Evolutionary conservation across 495 filamentous ascomycete species (phyloP), one percentile per base, ranked within the genome.

Genomic region (Bacidia rubella): DNA sequence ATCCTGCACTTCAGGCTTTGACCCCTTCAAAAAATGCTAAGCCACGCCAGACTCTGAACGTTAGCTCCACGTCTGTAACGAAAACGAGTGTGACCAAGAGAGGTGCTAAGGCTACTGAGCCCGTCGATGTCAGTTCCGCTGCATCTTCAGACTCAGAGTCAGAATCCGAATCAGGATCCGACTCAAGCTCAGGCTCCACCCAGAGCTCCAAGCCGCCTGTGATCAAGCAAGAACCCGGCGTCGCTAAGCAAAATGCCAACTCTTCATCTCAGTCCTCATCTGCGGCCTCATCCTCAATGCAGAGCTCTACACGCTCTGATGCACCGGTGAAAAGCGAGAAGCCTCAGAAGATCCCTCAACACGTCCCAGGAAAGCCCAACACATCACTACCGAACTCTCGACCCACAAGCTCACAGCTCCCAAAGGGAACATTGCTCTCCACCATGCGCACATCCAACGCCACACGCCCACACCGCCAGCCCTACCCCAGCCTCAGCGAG

Each of bases 401-500:
- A n/a, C n/a, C n/a, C n/a, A n/a, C n/a, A n/a, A n/a, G n/a, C n/a
- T n/a, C n/a, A n/a, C n/a, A n/a, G n/a, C n/a, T n/a, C n/a, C n/a
- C n/a, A n/a, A n/a, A n/a, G n/a, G n/a, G n/a, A n/a, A n/a, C n/a
- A n/a, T n/a, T n/a, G 9, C 42, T 22, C 21, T n/a, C 19, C 12
- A 10, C 10, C 9, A 46, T 10, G 11, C 19, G 42, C n/a, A 45
- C 42, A 20, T 4, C n/a, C 25, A 3, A 25, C 11, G 51, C 39
- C 2, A 57, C 42, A 17, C 45, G 45, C 17, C 44, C 51, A 11
- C 38, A 46, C 21, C 24, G 27, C 19, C 50, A 54, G 46, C 50
- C 41, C 11, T 57, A 54, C 38, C 55, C 55, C n/a, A 32, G 17
- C 17, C 55, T 57, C n/a, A 54, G 51, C 39, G 17, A 54, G 42